phyloP scores from a whole-genome alignment of 1,284 basidiomycete species.

The Apiotrichum siamense region DNA sequence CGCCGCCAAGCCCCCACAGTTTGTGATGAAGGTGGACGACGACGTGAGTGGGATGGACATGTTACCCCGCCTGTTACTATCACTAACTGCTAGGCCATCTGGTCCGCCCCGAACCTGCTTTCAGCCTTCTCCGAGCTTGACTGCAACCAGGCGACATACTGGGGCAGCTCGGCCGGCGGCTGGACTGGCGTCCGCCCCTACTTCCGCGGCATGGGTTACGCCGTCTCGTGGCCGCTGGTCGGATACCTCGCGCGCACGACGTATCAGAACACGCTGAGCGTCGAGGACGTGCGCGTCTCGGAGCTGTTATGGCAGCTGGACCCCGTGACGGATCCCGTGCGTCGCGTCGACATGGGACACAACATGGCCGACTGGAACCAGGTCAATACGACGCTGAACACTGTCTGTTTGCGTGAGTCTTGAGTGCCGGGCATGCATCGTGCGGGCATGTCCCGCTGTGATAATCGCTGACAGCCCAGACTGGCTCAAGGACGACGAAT shows the following conservation, averaged over 20 bases:
- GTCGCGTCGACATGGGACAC: constrained; percentile 46
- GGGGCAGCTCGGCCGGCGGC: constrained; percentile 46
- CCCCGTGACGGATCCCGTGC: constrained; percentile 41
- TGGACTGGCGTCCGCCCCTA: constrained; percentile 44
- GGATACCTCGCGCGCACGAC: constrained; percentile 46
- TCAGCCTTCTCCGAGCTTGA: constrained; percentile 43
- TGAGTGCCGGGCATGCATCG: too few species aligned
- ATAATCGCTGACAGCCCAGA: constrained; percentile 23
- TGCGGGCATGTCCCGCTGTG: too few species aligned
- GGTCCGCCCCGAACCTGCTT: constrained; percentile 48
- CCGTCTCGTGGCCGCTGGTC: constrained; percentile 48
- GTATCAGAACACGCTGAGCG: constrained; percentile 44
- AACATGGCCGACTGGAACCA: constrained; percentile 50
- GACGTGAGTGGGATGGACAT: constrained; percentile 34
- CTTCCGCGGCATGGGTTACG: constrained; percentile 49
- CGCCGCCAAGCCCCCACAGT: constrained; percentile 40
- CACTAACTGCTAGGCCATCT: constrained; percentile 40
- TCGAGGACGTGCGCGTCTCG: constrained; percentile 47
- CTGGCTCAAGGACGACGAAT: constrained; percentile 45
- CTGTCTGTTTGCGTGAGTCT: constrained; percentile 46
- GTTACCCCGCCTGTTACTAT: too few species aligned
- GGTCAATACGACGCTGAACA: constrained; percentile 37
- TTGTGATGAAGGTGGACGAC: constrained; percentile 49
- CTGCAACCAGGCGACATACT: constrained; percentile 47
- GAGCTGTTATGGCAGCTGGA: constrained; percentile 46